Base-by-base conservation (phyloP, 441 rosid genomes). In the Adansonia rubrostipa region DNA sequence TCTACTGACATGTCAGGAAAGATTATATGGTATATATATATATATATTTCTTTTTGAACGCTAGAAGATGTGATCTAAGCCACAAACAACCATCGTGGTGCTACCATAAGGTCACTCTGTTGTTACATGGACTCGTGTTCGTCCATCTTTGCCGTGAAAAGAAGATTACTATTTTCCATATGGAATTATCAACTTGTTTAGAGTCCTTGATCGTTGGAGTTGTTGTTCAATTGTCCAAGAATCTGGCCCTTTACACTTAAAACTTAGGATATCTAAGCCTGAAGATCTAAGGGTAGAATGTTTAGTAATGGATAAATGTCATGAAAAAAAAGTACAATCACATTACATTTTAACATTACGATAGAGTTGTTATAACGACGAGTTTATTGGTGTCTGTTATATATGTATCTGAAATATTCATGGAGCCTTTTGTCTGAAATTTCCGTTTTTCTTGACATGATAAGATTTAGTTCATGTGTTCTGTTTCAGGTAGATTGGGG, bases 401-500 rank as follows among this genome's bases (percentile, higher is more conserved):
- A 61, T 40, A 51, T 53, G 22, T 28, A 51, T 28, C 61, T 51
- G 24, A 60, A 69, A 2, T 45, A 75, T 70, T 71, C 17, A 0
- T 17, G 51, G 57, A 22, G 17, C 56, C 40, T 51, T 51, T 50
- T 15, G 61, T 71, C 36, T 51, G 74, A 48, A 47, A 57, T n/a
- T 44, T 48, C 24, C n/a, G 8, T 50, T 36, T 7, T 54, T 83
- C 40, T 56, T 69, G 71, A 71, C 77, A 74, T 74, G 60, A 50
- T 48, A 47, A 48, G 71, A 63, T 73, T 85, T 71, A 44, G 44
- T 81, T 78, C 53, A 7, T 63, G 53, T 48, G 58, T 64, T 78
- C 40, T 36, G 62, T 85, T 83, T 77, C 91, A 96, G 99, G 96
- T 96, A 77, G 97, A 96, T 48, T 96, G 99, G 99, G 99, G 99